Conservation (phyloP, 345 rosid species). For the Garcia nutans region DNA sequence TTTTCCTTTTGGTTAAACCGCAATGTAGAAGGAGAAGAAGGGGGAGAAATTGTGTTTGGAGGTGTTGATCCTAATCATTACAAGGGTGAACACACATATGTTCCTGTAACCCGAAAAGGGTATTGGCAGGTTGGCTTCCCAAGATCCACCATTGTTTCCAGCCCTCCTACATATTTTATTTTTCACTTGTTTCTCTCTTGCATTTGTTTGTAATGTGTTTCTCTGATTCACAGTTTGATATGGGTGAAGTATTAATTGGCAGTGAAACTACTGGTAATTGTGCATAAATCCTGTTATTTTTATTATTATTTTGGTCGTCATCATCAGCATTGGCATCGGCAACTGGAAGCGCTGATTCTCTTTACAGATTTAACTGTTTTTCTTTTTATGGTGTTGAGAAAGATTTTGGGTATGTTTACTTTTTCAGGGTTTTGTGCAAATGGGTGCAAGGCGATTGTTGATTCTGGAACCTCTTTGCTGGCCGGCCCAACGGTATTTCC, state of each 20-base stretch:
- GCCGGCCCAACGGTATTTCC: constrained; percentile 31
- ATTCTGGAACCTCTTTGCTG: constrained; percentile 37
- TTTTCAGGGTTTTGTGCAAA: constrained; percentile 31
- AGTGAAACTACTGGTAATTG: constrained; percentile 29
- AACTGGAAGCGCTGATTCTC: neutral
- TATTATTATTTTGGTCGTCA: neutral
- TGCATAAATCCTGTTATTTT: neutral
- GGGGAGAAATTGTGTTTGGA: constrained; percentile 40
- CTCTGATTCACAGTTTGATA: constrained; percentile 24
- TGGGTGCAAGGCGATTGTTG: constrained; percentile 38
- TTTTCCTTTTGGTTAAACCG: constrained; percentile 40
- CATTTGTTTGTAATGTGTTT: neutral
- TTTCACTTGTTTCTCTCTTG: neutral
- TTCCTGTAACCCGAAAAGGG: constrained; percentile 33
- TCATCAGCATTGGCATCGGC: neutral
- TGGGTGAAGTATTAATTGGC: constrained; percentile 28
- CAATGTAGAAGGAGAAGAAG: constrained; percentile 29
- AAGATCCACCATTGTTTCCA: neutral
- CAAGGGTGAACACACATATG: constrained; percentile 37
- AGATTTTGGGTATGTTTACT: neutral
- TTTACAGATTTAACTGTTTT: neutral
- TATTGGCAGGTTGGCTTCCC: constrained; percentile 35
- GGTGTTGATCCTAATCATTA: constrained; percentile 33
- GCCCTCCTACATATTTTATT: neutral
- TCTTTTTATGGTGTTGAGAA: constrained; percentile 8